phyloP scores from a whole-genome alignment of 2,329 filamentous ascomycete genomes.

The Epichloe aotearoae region DNA sequence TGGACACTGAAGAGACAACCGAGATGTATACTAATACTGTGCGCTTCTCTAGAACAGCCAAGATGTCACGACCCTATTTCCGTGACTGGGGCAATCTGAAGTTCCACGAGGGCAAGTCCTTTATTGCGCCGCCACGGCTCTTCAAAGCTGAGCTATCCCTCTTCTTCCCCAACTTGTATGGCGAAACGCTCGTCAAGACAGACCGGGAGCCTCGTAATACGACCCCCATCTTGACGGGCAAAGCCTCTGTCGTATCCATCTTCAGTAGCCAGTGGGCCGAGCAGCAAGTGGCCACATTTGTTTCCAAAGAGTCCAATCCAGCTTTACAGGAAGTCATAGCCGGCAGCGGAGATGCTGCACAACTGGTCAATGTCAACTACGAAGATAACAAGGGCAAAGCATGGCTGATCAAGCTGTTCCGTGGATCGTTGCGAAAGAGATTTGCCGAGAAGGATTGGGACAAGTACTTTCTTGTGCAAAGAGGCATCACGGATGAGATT shows the following conservation, averaged over 20 bases:
- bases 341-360: slow-evolving; percentile 40
- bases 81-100: slow-evolving; percentile 83
- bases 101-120: slow-evolving; percentile 80
- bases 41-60: slow-evolving; percentile 44
- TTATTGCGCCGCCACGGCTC: slow-evolving; percentile 68
- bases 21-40: slow-evolving; percentile 5
- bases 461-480: slow-evolving; percentile 48
- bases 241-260: slow-evolving; percentile 52
- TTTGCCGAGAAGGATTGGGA: slow-evolving; percentile 41
- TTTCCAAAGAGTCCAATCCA: slow-evolving; percentile 51
- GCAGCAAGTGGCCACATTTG: slow-evolving; percentile 54
- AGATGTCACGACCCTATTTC: slow-evolving; percentile 82
- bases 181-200: slow-evolving; percentile 56
- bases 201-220: slow-evolving; percentile 47
- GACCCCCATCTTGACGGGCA: slow-evolving; percentile 59
- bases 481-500: slow-evolving; percentile 46
- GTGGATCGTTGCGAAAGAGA: slow-evolving; percentile 35
- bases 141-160: slow-evolving; percentile 74
- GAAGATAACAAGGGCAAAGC: slow-evolving; percentile 66
- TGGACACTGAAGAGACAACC: neutral
- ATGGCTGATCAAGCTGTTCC: slow-evolving; percentile 43
- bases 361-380: slow-evolving; percentile 76
- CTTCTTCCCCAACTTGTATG: slow-evolving; percentile 87
- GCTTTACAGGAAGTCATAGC: slow-evolving; percentile 51
- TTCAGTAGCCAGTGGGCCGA: too few relatives aligned